phyloP scores from a whole-genome alignment of 768 basidiomycete genomes.

The Dacryopinax primogenitus region DNA sequence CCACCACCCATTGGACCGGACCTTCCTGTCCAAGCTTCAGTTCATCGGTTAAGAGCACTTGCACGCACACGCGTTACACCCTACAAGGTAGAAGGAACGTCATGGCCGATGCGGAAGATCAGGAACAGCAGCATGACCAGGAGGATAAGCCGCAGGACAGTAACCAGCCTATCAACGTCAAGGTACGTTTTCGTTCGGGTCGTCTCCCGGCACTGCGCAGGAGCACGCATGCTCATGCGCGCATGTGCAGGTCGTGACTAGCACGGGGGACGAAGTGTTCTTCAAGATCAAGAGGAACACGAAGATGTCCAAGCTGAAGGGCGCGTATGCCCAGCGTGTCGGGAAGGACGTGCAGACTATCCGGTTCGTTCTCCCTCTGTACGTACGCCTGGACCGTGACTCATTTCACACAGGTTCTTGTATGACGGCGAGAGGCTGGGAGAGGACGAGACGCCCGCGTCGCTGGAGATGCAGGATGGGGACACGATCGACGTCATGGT shows the following conservation, averaged over 20 bases:
- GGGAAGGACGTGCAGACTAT: conserved; percentile 80
- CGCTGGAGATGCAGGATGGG: conserved; percentile 71
- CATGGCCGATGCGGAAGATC: background rate
- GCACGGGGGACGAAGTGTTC: conserved; percentile 76
- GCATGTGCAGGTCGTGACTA: conserved; percentile 51
- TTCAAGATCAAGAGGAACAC: conserved; percentile 96
- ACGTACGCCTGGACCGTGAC: background rate
- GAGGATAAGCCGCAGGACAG: conserved; percentile 42
- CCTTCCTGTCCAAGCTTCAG: background rate
- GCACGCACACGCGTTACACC: background rate
- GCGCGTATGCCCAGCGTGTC: conserved; percentile 83
- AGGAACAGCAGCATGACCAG: background rate
- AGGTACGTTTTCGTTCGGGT: conserved; percentile 35
- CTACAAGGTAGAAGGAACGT: background rate
- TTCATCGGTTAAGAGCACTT: background rate
- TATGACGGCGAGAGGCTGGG: conserved; percentile 79
- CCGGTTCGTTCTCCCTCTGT: conserved; percentile 43
- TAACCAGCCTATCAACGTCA: conserved; percentile 63
- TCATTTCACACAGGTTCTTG: conserved; percentile 50
- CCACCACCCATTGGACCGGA: background rate
- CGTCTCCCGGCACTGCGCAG: conserved; percentile 8
- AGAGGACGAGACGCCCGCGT: conserved; percentile 75
- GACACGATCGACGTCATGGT: conserved; percentile 97
- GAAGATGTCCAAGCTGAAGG: conserved; percentile 82
- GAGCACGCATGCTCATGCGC: background rate